Evolutionary conservation across 352 stramenopile genomes (phyloP).

Genomic region (Aphanomyces stellatus): DNA sequence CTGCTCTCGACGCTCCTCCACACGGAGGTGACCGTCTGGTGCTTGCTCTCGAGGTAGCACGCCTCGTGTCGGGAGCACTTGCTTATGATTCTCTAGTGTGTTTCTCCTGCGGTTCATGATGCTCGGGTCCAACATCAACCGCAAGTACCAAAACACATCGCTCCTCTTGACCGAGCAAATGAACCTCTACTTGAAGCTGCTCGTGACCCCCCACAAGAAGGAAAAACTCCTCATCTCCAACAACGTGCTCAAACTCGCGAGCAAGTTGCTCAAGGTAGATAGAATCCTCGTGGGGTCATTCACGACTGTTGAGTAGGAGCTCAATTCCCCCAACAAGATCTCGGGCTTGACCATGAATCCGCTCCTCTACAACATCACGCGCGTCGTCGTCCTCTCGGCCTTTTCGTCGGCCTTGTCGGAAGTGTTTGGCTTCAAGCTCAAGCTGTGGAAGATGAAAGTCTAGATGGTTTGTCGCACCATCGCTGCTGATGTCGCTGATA

Average conservation of each 20-base stretch:
- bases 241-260: conserved; percentile 86
- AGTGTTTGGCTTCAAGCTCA: conserved; percentile 88
- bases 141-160: conserved; percentile 89
- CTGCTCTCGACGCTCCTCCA: conserved; percentile 51
- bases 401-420: conserved; percentile 85
- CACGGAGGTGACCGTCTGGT: conserved; percentile 83
- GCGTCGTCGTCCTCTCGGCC: conserved; percentile 81
- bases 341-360: conserved; percentile 87
- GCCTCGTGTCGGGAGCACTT: neutral
- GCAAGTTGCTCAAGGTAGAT: conserved; percentile 81
- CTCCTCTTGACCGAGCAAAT: conserved; percentile 87
- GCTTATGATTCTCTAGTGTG: conserved; percentile 32
- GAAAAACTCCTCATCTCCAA: conserved; percentile 85
- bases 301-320: conserved; percentile 36
- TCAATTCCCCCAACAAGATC: conserved; percentile 87
- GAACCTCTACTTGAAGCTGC: conserved; percentile 79
- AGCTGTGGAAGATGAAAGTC: conserved; percentile 85
- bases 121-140: conserved; percentile 85
- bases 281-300: neutral
- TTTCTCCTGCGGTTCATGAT: conserved; percentile 90
- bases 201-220: conserved; percentile 82
- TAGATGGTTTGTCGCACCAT: no score
- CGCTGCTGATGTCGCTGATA: no score
- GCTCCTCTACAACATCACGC: conserved; percentile 83
- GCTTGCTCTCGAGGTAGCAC: conserved; percentile 59